A percentile compares a stretch with the other conserved stretches of the same genome.
phyloP scores from a whole-genome alignment of 495 filamentous ascomycete species.

The Trichoderma erinaceum region DNA sequence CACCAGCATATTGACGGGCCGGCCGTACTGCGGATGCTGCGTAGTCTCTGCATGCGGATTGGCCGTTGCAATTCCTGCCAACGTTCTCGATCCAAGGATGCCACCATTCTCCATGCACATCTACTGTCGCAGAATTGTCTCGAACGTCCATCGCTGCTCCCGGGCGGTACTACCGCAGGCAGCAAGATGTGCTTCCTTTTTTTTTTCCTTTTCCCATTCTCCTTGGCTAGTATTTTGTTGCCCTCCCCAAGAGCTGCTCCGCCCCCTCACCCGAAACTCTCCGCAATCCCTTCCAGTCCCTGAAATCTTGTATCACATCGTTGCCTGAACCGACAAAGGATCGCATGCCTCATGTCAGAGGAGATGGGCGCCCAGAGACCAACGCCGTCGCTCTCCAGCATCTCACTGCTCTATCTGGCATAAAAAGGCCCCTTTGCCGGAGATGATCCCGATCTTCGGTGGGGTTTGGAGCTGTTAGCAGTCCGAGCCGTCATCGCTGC shows the following conservation, averaged over 20 bases:
- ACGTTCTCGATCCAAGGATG: constrained; percentile 9
- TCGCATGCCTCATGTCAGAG: not conserved
- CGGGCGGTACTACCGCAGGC: not conserved
- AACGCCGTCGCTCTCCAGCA: not conserved
- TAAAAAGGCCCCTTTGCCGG: not conserved
- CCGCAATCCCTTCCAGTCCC: not conserved
- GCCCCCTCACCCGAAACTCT: not conserved
- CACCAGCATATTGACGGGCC: not conserved
- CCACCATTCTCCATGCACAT: not conserved
- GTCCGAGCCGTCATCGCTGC: not conserved
- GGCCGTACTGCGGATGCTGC: not conserved
- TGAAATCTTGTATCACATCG: not conserved
- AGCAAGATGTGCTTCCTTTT: not conserved
- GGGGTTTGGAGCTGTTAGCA: not conserved
- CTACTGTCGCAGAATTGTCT: constrained; percentile 8
- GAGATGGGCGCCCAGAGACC: not conserved
- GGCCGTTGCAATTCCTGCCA: not conserved
- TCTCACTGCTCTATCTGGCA: not conserved
- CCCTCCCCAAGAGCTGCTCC: not conserved
- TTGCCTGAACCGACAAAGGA: not conserved
- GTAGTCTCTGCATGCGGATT: constrained; percentile 2
- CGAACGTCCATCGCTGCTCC: constrained; percentile 2
- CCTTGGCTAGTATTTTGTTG: not conserved
- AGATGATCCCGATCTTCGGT: constrained; percentile 1
- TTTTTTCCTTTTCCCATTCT: not conserved